A percentile compares a stretch with the other conserved stretches of the same genome.
Conservation (phyloP, 2,329 filamentous ascomycete genomes). For the Gaeumannomyces sp. region DNA sequence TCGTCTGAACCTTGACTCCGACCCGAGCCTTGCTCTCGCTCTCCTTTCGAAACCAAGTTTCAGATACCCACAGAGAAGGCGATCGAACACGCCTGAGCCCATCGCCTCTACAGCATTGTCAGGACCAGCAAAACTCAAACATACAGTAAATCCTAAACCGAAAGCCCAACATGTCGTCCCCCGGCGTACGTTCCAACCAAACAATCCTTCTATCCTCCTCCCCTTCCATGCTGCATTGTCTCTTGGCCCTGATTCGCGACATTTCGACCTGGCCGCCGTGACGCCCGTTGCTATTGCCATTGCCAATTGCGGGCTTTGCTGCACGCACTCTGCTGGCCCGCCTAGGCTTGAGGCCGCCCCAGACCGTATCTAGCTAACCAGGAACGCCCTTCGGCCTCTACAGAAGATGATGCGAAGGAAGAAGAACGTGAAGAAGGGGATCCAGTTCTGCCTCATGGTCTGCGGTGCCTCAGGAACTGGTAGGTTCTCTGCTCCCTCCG, state of each 20-base stretch:
- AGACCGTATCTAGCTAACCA: conserved; percentile 19
- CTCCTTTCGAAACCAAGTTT: conserved; percentile 13
- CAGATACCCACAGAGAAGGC: background rate
- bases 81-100: background rate
- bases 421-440: conserved; percentile 99
- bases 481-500: conserved; percentile 40
- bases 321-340: background rate
- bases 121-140: background rate
- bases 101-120: background rate
- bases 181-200: conserved; percentile 26
- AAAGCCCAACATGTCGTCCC: conserved; percentile 22
- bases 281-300: background rate
- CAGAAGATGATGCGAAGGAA: conserved; percentile 97
- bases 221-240: background rate
- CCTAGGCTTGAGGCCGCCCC: background rate
- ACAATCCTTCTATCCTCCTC: background rate
- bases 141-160: background rate
- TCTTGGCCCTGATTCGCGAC: background rate
- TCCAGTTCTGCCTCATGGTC: conserved; percentile 99
- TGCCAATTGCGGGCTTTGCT: background rate
- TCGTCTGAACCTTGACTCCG: conserved; percentile 4
- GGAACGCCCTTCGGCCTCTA: conserved; percentile 14
- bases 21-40: background rate
- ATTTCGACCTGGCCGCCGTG: background rate
- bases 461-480: conserved; percentile 98